A percentile compares a stretch with the other conserved stretches of the same genome.
Evolutionary conservation across 371 early-diverging fungal genomes (phyloP).

Genomic region (Circinella umbellata): DNA sequence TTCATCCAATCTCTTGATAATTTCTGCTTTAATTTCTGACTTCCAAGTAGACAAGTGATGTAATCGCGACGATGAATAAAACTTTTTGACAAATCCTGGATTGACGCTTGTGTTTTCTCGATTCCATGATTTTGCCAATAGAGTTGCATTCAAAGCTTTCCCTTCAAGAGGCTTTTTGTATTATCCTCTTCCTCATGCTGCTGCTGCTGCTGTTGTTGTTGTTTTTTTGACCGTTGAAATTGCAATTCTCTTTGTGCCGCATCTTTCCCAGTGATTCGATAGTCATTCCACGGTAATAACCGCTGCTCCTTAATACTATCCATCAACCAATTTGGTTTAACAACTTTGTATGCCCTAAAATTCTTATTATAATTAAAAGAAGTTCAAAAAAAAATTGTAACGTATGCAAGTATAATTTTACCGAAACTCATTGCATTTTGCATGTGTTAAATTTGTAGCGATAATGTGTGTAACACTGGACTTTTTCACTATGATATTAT

Average conservation of each 20-base stretch:
- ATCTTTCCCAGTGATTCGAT: conserved; percentile 35
- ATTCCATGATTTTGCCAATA: conserved; percentile 49
- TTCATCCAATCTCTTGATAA: conserved; percentile 46
- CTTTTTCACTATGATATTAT: conserved; percentile 49
- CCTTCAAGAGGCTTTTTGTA: conserved; percentile 7
- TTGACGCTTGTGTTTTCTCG: conserved; percentile 44
- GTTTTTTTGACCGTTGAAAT: conserved; percentile 16
- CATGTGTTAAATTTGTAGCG: conserved; percentile 68
- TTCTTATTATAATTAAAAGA: no score
- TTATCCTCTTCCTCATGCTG: neutral
- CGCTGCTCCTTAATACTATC: conserved; percentile 65
- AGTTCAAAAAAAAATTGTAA: no score
- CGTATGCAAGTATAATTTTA: conserved; percentile 15
- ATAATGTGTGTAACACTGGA: conserved; percentile 70
- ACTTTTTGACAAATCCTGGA: conserved; percentile 76
- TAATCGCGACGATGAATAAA: conserved; percentile 80
- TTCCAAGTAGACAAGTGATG: conserved; percentile 88
- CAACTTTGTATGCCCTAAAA: conserved; percentile 69
- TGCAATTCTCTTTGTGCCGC: conserved; percentile 29
- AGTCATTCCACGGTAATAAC: conserved; percentile 71
- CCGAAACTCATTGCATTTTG: conserved; percentile 72
- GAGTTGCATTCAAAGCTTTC: conserved; percentile 21
- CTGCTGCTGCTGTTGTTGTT: neutral
- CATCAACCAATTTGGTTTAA: conserved; percentile 79
- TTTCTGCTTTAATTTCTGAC: conserved; percentile 65